Evolutionary conservation across 768 basidiomycete genomes (phyloP).

Genomic region (Mycena haematopus): DNA sequence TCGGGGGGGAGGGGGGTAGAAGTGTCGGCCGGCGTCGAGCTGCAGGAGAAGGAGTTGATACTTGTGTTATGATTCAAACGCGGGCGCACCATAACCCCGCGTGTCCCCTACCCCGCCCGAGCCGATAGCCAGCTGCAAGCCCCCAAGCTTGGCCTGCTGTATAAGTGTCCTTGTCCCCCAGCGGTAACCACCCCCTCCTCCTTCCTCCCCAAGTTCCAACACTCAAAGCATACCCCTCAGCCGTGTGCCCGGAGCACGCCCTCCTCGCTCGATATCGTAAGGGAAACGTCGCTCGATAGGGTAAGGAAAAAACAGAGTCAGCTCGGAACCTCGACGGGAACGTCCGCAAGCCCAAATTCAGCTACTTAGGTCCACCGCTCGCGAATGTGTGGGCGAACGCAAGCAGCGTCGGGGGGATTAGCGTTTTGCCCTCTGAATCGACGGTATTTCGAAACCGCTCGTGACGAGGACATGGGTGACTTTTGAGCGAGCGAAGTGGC

Average conservation of each 20-base stretch:
- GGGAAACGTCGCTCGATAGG: slow-evolving; percentile 14
- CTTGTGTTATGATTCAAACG: too few relatives aligned
- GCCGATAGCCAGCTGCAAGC: slow-evolving; percentile 15
- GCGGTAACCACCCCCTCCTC: slow-evolving; percentile 21
- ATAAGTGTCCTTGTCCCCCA: slow-evolving; percentile 28
- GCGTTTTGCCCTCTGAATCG: slow-evolving; percentile 26
- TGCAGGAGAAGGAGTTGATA: not conserved
- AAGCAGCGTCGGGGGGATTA: slow-evolving; percentile 31
- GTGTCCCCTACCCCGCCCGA: slow-evolving; percentile 30
- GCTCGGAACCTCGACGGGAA: slow-evolving; percentile 15
- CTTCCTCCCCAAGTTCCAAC: too few relatives aligned
- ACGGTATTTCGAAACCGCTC: slow-evolving; percentile 20
- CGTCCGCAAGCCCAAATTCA: slow-evolving; percentile 15
- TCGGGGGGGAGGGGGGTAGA: slow-evolving; percentile 24
- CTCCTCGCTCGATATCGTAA: slow-evolving; percentile 14
- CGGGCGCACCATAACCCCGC: slow-evolving; percentile 25
- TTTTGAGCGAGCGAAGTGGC: slow-evolving; percentile 16
- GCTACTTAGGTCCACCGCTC: slow-evolving; percentile 21
- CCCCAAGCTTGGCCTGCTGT: slow-evolving; percentile 26
- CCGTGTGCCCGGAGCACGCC: slow-evolving; percentile 17
- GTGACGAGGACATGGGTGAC: slow-evolving; percentile 29
- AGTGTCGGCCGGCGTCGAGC: slow-evolving; percentile 29
- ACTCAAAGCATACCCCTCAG: slow-evolving; percentile 25
- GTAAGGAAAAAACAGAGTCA: slow-evolving; percentile 27
- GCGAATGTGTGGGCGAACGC: slow-evolving; percentile 30